phyloP scores from a whole-genome alignment of 768 basidiomycete genomes.

The Rossbeevera mucosa region DNA sequence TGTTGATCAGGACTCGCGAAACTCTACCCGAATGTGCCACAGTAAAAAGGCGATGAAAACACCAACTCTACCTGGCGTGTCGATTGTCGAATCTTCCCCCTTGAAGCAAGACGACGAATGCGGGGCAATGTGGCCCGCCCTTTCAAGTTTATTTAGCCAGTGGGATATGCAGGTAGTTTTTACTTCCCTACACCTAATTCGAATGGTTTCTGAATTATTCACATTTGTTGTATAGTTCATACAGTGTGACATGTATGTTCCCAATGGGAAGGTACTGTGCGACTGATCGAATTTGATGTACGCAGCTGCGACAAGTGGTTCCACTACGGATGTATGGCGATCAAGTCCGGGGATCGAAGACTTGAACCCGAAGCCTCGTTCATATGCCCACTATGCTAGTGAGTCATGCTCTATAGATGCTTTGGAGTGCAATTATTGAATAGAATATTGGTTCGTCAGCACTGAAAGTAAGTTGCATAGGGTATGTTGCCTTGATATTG shows the following conservation, averaged over 20 bases:
- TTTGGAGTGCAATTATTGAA: background rate
- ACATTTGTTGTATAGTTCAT: conserved; percentile 23
- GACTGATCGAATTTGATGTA: background rate
- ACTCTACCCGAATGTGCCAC: background rate
- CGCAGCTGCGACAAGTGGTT: conserved; percentile 44
- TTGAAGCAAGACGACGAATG: background rate
- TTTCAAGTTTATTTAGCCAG: conserved; percentile 5
- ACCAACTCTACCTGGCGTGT: background rate
- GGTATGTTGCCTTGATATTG: background rate
- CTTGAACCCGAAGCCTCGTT: conserved; percentile 31
- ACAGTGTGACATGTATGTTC: conserved; percentile 32
- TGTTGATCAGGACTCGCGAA: background rate
- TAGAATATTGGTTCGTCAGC: conserved; percentile 1
- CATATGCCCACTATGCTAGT: conserved; percentile 42
- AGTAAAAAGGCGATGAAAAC: background rate
- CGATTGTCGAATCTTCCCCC: background rate
- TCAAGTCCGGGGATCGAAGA: conserved; percentile 35
- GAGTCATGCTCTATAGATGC: conserved; percentile 1
- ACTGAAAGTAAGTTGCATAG: conserved; percentile 4
- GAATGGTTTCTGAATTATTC: background rate
- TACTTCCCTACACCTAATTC: background rate
- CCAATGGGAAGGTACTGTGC: no score
- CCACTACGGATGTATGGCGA: conserved; percentile 49
- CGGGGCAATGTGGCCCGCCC: conserved; percentile 13
- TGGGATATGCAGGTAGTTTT: conserved; percentile 24